These are phyloP conservation scores for Epichloe baconii DNA, from an alignment of 2,329 filamentous ascomycete genomes.

Conservation along the genomic window DNA sequence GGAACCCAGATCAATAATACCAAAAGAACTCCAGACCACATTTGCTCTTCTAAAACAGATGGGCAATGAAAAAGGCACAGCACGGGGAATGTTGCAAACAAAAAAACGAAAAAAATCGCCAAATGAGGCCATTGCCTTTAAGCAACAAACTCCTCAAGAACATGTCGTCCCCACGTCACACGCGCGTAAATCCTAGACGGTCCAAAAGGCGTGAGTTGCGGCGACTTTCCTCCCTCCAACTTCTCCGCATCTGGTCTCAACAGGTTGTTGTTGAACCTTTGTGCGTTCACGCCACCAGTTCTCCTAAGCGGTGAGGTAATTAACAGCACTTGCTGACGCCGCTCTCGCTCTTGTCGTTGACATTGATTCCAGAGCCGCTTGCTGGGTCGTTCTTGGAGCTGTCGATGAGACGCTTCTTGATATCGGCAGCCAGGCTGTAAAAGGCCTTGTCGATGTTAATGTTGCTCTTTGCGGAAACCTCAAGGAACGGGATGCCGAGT, in stretches of 20 bases:
- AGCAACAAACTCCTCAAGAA: not conserved
- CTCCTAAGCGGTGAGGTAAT: not conserved
- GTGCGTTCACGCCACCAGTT: not conserved
- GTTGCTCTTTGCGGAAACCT: conserved; percentile 97
- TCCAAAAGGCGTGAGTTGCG: not conserved
- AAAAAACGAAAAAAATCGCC: conserved; percentile 3
- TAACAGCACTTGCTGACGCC: conserved; percentile 50
- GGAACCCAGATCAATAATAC: conserved; percentile 4
- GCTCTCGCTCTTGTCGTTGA: conserved; percentile 47
- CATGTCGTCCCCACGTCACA: not conserved
- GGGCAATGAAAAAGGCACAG: conserved; percentile 10
- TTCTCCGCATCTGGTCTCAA: not conserved
- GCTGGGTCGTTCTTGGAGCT: conserved; percentile 65
- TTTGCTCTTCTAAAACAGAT: conserved; percentile 23
- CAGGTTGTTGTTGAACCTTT: not conserved
- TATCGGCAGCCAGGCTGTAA: conserved; percentile 85
- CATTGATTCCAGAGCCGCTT: conserved; percentile 49
- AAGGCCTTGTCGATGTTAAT: conserved; percentile 99
- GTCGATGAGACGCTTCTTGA: conserved; percentile 97
- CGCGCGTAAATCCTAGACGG: not conserved
- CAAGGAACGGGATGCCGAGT: conserved; percentile 93
- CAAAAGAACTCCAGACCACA: conserved; percentile 33
- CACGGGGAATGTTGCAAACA: conserved; percentile 10
- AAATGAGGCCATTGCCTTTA: not conserved
- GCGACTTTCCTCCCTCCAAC: not conserved